Conservation (phyloP, 2,329 filamentous ascomycete species). For the Beauveria brongniartii region DNA sequence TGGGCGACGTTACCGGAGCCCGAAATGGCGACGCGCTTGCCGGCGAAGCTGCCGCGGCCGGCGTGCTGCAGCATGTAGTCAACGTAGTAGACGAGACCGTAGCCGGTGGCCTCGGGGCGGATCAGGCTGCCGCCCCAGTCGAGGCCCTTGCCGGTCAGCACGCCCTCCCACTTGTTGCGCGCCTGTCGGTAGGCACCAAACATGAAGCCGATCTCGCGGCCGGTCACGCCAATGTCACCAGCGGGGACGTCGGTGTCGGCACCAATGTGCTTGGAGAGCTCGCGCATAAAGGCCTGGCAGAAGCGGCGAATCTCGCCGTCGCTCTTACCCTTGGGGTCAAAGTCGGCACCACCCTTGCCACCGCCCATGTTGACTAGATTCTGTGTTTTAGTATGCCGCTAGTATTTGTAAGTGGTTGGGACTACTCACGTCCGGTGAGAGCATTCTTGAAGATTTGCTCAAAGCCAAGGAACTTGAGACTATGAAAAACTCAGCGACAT, state of each 20-base stretch:
- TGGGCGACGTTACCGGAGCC: constrained; percentile 97
- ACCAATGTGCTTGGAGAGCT: constrained; percentile 92
- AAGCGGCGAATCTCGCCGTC: constrained; percentile 97
- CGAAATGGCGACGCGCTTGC: constrained; percentile 92
- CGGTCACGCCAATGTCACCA: constrained; percentile 90
- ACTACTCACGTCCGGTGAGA: constrained; percentile 73
- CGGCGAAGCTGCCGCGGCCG: constrained; percentile 74
- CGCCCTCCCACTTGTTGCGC: constrained; percentile 88
- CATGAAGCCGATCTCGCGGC: constrained; percentile 87
- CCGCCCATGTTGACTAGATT: constrained; percentile 65
- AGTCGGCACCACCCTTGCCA: constrained; percentile 96
- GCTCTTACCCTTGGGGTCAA: constrained; percentile 97
- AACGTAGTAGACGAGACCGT: constrained; percentile 94
- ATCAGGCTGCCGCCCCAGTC: constrained; percentile 91
- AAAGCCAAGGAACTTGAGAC: constrained; percentile 94
- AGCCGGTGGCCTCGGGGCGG: constrained; percentile 93
- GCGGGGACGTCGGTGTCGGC: constrained; percentile 94
- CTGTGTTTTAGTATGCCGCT: constrained; percentile 12
- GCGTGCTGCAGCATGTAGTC: constrained; percentile 91
- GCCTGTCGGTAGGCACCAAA: constrained; percentile 89
- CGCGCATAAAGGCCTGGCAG: constrained; percentile 92
- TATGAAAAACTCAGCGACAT: constrained; percentile 28
- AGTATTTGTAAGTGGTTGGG: background rate
- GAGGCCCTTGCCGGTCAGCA: constrained; percentile 91
- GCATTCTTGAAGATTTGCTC: constrained; percentile 99